Evolutionary conservation across 108 stramenopile genomes (phyloP).

Genomic region (Skeletonema costatum): DNA sequence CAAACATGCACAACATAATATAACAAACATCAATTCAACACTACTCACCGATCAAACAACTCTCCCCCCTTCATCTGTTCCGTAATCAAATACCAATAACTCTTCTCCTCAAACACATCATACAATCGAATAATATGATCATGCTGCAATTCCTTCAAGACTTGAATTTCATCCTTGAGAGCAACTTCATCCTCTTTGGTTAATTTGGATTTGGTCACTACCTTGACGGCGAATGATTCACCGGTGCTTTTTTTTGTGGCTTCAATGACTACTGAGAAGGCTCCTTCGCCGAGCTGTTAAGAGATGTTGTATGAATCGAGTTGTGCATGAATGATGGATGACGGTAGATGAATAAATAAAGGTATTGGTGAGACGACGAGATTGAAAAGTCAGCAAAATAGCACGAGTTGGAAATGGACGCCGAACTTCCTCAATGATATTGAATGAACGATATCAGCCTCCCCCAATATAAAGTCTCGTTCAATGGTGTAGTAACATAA

Average conservation of each 20-base stretch:
- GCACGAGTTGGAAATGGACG: no score
- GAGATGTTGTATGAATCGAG: no score
- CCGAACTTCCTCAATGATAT: no score
- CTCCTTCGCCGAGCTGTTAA: conserved; percentile 47
- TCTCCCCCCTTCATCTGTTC: conserved; percentile 71
- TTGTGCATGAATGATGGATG: no score
- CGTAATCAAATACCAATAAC: conserved; percentile 67
- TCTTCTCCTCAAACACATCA: conserved; percentile 71
- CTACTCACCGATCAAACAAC: conserved; percentile 57
- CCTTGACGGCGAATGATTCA: conserved; percentile 82
- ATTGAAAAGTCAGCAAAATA: no score
- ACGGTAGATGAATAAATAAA: conserved; percentile 8
- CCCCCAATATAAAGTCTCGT: no score
- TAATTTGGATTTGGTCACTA: conserved; percentile 83
- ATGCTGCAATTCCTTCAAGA: conserved; percentile 43
- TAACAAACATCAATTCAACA: no score
- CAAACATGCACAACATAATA: no score
- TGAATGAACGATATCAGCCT: no score
- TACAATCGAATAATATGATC: conserved; percentile 57
- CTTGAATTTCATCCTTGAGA: conserved; percentile 64
- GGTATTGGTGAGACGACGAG: not conserved
- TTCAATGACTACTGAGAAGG: conserved; percentile 52
- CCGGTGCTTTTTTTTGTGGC: conserved; percentile 45
- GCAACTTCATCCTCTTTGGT: conserved; percentile 83
- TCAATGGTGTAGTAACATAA: no score